Evolutionary conservation across 768 basidiomycete genomes (phyloP).

Genomic region (Bullera alba): DNA sequence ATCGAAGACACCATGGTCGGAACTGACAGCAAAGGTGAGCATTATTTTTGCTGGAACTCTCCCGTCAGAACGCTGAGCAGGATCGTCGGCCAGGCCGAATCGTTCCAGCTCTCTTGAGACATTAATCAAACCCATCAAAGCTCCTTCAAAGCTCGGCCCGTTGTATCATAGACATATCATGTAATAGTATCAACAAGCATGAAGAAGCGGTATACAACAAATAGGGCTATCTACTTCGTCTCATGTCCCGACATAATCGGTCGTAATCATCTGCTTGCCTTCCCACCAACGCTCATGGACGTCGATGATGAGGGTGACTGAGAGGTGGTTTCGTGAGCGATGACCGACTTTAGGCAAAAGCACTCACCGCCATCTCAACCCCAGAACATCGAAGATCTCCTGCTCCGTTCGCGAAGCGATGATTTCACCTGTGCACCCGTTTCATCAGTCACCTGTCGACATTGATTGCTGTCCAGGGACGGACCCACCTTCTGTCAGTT

Average conservation of each 20-base stretch:
- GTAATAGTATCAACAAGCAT: too few relatives aligned
- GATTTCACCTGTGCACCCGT: constrained; percentile 53
- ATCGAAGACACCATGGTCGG: constrained; percentile 16
- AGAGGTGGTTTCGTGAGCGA: neutral
- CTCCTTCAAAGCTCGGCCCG: too few relatives aligned
- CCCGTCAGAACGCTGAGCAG: neutral
- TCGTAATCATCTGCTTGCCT: too few relatives aligned
- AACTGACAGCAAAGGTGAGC: constrained; percentile 20
- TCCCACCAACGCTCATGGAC: constrained; percentile 27
- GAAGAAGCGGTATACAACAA: too few relatives aligned
- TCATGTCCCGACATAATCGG: too few relatives aligned
- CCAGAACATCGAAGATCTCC: constrained; percentile 73
- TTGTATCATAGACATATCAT: too few relatives aligned
- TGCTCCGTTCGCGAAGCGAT: constrained; percentile 77
- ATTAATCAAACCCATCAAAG: too few relatives aligned
- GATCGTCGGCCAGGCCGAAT: neutral
- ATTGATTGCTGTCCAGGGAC: constrained; percentile 12
- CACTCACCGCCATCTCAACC: constrained; percentile 42
- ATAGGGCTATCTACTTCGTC: too few relatives aligned
- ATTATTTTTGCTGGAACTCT: too few relatives aligned
- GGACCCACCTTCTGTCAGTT: constrained; percentile 59
- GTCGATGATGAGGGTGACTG: constrained; percentile 34
- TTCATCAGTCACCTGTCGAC: constrained; percentile 1
- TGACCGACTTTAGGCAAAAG: neutral
- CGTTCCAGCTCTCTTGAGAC: neutral